Evolutionary conservation across 2,329 filamentous ascomycete species (phyloP), one percentile per base, ranked within the genome.

Genomic region (Fusarium torreyae): DNA sequence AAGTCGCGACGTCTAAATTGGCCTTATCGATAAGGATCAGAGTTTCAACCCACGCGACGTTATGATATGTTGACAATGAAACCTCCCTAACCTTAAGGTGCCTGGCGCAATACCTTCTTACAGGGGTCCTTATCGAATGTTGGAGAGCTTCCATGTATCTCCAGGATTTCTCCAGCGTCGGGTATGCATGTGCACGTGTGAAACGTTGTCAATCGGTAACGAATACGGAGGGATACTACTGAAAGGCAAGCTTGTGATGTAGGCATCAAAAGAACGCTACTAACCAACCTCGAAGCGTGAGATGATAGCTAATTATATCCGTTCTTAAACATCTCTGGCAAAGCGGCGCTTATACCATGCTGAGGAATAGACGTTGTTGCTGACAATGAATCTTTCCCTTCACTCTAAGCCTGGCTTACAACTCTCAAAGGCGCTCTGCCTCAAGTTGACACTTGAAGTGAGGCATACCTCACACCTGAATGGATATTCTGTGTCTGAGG

Each of bases 1-100:
- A 31, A 63, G 67, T 50, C 54, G 53, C 67, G 63, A 69, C 57
- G 57, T 69, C 63, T 53, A 63, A 64, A 46, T 51, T 48, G 44
- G 28, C 11, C 66, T 69, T 69, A 69, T 69, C 67, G 67, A 69
- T 69, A 69, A 69, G 67, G 33, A 56, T 42, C 43, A 59, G 53
- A 70, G 53, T 57, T 70, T 49, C 46, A 42, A 38, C 20, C 44
- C 14, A 20, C 49, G 22, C 48, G 28, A 43, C 43, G 49, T 34
- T 26, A 33, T 55, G 54, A 31, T 10, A 31, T 31, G 28, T 31
- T 31, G 28, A 39, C 61, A 60, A 45, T 45, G 50, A 34, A 51
- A 52, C 46, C 40, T 44, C 44, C 34, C 48, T 31, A 36, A 57
- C 36, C 34, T 57, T 57, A 22, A 31, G 46, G 39, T 48, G 28